These are phyloP conservation scores for Lasiosphaeriaceae sp. DNA, from an alignment of 495 filamentous ascomycete species.

Conservation along the genomic window DNA sequence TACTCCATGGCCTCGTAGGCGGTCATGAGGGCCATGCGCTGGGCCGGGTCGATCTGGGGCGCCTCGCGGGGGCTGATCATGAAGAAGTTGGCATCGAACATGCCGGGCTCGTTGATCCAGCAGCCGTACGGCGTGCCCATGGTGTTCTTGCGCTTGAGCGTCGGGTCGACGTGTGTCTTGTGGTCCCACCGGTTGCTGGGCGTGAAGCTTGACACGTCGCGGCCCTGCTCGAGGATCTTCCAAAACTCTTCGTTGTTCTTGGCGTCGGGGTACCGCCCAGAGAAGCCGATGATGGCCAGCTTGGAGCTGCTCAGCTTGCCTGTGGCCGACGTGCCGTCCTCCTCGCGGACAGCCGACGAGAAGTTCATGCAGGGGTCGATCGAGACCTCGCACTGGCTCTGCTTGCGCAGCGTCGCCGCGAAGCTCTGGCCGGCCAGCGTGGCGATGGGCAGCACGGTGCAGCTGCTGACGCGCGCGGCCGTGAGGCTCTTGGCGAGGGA, in stretches of 20 bases:
- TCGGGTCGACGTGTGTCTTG: constrained; percentile 65
- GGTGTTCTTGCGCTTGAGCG: constrained; percentile 69
- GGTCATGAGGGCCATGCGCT: constrained; percentile 71
- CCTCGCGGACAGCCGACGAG: not conserved
- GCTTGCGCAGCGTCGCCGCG: not conserved
- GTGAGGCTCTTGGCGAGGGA: not conserved
- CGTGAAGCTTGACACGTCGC: constrained; percentile 24
- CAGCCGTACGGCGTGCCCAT: constrained; percentile 73
- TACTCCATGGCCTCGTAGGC: constrained; percentile 85
- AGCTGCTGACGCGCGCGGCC: not conserved
- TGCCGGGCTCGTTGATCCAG: constrained; percentile 73
- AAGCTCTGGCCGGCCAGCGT: not conserved
- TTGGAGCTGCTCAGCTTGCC: constrained; percentile 20
- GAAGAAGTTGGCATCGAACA: constrained; percentile 84
- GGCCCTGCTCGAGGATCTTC: constrained; percentile 61
- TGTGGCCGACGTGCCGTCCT: constrained; percentile 16
- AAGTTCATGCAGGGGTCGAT: constrained; percentile 1
- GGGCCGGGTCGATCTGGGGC: constrained; percentile 77
- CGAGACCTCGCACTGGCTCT: not conserved
- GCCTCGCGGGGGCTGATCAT: constrained; percentile 90
- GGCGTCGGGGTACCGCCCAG: constrained; percentile 66
- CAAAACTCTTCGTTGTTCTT: constrained; percentile 59
- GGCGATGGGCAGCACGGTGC: not conserved
- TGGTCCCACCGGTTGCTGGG: constrained; percentile 56
- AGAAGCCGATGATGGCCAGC: constrained; percentile 70